Base-by-base conservation (phyloP, 2,329 filamentous ascomycete species). In the Seiridium unicorne region DNA sequence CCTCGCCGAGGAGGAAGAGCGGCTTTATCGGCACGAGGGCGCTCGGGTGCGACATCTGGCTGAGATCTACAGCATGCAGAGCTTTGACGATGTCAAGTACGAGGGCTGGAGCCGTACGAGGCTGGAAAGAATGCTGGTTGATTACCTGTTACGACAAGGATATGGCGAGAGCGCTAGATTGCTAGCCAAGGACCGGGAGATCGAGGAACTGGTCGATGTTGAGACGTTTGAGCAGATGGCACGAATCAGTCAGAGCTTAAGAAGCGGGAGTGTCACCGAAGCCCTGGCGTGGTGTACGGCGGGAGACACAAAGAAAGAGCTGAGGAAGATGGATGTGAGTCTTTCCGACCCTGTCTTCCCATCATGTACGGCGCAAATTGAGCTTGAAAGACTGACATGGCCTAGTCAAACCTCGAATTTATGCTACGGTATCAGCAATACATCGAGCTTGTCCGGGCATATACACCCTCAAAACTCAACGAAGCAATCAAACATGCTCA, bases 351-450 rank as follows among this genome's bases (percentile, higher is more conserved):
- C 38, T 26, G 35, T 38, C 10, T 34, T 5, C 18, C 5, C 58
- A 13, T 13, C 38, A 42, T 13, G 38, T 42, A 8, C 13, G 38
- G 18, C 38, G 26, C 6, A 1, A n/a, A 49, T 51, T 9, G 1
- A 26, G 8, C 36, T 5, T 4, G 10, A 9, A 55, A 60, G 46
- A 66, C 59, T 36, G n/a, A 51, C 44, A 1, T 26, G 8, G 10
- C 4, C 9, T 67, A 92, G 83, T 92, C 89, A 69, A 91, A 90
- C 65, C 84, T 99, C 13, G 95, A 99, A 74, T 96, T 97, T 70
- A 92, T 96, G 81, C 84, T 99, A 48, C 89, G 95, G 10, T 83
- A 96, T 68, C 95, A 99, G 74, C 93, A 98, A 73, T 98, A 93
- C 73, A 93, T 98, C 68, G 95, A 98, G 75, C 82, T 98, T 62